These are phyloP conservation scores for Waltergamsia citrina DNA, from an alignment of 2,329 filamentous ascomycete species.

Conservation along the genomic window DNA sequence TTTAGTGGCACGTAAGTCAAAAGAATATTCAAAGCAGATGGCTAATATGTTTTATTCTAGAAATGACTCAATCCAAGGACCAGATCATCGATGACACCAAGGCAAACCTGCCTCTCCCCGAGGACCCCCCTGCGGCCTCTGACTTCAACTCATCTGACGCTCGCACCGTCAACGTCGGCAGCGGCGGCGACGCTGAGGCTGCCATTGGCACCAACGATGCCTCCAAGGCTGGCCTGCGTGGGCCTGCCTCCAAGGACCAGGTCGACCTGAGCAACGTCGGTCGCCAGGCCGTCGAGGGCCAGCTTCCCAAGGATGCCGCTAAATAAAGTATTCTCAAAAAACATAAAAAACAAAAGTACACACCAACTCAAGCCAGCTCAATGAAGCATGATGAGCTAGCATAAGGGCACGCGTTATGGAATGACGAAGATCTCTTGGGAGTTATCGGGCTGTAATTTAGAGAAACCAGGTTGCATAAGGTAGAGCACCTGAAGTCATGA, in stretches of 20 bases:
- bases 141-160: slow-evolving; percentile 70
- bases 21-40: too few relatives aligned
- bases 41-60: neutral
- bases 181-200: slow-evolving; percentile 39
- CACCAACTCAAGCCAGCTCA: too few relatives aligned
- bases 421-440: too few relatives aligned
- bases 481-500: too few relatives aligned
- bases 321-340: too few relatives aligned
- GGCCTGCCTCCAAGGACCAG: slow-evolving; percentile 46
- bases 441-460: too few relatives aligned
- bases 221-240: slow-evolving; percentile 43
- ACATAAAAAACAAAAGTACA: too few relatives aligned
- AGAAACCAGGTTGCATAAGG: too few relatives aligned
- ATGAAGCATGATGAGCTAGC: too few relatives aligned
- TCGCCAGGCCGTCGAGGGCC: slow-evolving; percentile 50
- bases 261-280: slow-evolving; percentile 52
- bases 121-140: slow-evolving; percentile 64
- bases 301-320: slow-evolving; percentile 17
- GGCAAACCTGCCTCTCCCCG: slow-evolving; percentile 69
- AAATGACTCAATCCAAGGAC: slow-evolving; percentile 43
- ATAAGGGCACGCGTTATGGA: too few relatives aligned
- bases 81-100: slow-evolving; percentile 58
- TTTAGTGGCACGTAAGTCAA: too few relatives aligned
- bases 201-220: slow-evolving; percentile 41
- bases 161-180: slow-evolving; percentile 60